These are phyloP conservation scores for Moniliella sp. DNA, from an alignment of 1,284 basidiomycete species.

Conservation along the genomic window DNA sequence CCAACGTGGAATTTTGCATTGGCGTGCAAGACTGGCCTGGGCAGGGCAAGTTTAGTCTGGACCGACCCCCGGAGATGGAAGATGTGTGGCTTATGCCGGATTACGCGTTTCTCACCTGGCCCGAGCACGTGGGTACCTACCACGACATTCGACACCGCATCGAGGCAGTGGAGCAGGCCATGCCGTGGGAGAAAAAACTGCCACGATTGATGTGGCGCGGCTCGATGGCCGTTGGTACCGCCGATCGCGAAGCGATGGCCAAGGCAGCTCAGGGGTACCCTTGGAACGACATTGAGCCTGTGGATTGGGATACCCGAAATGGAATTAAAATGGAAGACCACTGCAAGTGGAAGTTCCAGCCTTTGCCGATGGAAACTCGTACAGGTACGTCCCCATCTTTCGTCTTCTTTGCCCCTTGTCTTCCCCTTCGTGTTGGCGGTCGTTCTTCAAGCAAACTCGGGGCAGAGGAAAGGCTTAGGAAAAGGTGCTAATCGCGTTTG, in stretches of 20 bases:
- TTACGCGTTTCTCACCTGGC: slow-evolving; percentile 7
- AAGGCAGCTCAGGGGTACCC: slow-evolving; percentile 7
- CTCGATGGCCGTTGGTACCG: slow-evolving; percentile 18
- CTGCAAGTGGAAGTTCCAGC: slow-evolving; percentile 26
- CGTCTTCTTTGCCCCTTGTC: no score
- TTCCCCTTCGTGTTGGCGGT: no score
- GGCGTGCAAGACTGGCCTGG: slow-evolving; percentile 21
- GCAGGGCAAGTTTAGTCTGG: slow-evolving; percentile 20
- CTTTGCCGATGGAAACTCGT: slow-evolving; percentile 26
- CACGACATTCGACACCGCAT: slow-evolving; percentile 13
- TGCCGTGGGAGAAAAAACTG: slow-evolving; percentile 13
- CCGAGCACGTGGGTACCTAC: slow-evolving; percentile 14
- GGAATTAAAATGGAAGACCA: slow-evolving; percentile 20
- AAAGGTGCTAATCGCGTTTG: no score
- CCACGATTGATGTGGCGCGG: slow-evolving; percentile 21
- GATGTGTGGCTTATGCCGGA: slow-evolving; percentile 32
- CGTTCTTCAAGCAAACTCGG: no score
- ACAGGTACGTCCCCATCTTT: no score
- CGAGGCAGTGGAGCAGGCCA: slow-evolving; percentile 8
- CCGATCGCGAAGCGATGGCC: slow-evolving; percentile 15
- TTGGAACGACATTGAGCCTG: slow-evolving; percentile 16
- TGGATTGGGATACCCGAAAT: slow-evolving; percentile 10
- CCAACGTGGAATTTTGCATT: slow-evolving; percentile 27
- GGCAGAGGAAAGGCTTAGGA: no score
- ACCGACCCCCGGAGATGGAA: slow-evolving; percentile 11